phyloP scores from a whole-genome alignment of 2,329 filamentous ascomycete genomes.

The Karstenula rhodostoma region DNA sequence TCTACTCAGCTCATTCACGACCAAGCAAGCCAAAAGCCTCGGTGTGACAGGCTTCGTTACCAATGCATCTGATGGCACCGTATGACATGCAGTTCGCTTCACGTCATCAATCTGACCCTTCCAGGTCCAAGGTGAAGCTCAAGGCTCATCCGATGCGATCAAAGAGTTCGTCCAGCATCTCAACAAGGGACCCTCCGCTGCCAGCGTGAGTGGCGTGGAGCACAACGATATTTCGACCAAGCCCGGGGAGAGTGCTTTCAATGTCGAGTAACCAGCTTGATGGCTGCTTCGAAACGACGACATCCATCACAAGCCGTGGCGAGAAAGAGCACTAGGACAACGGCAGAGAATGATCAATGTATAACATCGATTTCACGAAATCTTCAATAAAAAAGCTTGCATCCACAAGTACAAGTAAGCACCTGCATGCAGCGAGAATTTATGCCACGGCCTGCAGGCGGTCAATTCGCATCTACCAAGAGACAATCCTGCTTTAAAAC shows the following conservation, averaged over 20 bases:
- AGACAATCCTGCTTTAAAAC: neutral
- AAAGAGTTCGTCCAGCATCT: slow-evolving; percentile 77
- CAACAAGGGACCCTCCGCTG: slow-evolving; percentile 74
- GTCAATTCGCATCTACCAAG: no score
- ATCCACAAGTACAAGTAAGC: neutral
- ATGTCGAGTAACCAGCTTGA: slow-evolving; percentile 26
- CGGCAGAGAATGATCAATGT: neutral
- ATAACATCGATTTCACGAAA: neutral
- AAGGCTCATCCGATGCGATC: slow-evolving; percentile 73
- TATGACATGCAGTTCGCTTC: slow-evolving; percentile 25
- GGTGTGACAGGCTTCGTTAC: slow-evolving; percentile 57
- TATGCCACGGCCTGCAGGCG: neutral
- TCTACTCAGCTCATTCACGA: slow-evolving; percentile 49
- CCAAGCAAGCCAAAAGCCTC: slow-evolving; percentile 53
- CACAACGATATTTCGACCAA: slow-evolving; percentile 71
- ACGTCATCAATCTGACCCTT: slow-evolving; percentile 18
- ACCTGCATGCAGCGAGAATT: neutral
- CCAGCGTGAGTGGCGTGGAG: slow-evolving; percentile 78
- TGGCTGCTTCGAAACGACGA: neutral
- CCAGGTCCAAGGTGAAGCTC: slow-evolving; percentile 89
- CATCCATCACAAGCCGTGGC: neutral
- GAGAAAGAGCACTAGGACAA: neutral
- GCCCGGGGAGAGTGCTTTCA: slow-evolving; percentile 73
- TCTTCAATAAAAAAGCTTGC: neutral
- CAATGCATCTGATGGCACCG: slow-evolving; percentile 57